Percentiles rank a stretch among this genome's conserved stretches.
Conservation (phyloP, 192 early-diverging fungal genomes). For the Phlyctochytrium arcticum region DNA sequence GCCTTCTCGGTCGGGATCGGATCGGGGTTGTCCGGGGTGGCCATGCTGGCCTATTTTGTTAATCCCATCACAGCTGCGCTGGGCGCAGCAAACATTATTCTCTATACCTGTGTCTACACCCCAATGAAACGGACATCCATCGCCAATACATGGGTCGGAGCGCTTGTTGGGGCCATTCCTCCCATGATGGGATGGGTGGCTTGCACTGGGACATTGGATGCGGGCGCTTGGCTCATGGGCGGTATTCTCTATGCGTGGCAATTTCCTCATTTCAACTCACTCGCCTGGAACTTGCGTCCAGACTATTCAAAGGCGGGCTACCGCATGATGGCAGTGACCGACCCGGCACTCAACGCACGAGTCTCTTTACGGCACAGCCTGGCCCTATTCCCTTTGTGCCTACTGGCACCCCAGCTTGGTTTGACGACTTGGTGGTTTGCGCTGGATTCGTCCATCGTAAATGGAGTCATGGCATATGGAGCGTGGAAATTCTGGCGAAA, state of each 20-base stretch:
- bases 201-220: constrained; percentile 65
- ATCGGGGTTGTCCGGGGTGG: constrained; percentile 64
- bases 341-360: constrained; percentile 83
- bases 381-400: constrained; percentile 68
- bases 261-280: constrained; percentile 97
- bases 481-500: constrained; percentile 78
- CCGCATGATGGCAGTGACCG: constrained; percentile 86
- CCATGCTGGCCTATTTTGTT: constrained; percentile 66
- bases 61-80: constrained; percentile 83
- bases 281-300: constrained; percentile 83
- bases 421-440: constrained; percentile 77
- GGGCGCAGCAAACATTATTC: constrained; percentile 79
- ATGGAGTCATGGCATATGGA: constrained; percentile 65
- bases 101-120: constrained; percentile 89
- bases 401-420: constrained; percentile 59
- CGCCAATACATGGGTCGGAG: constrained; percentile 93
- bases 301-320: constrained; percentile 98
- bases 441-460: constrained; percentile 69
- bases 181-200: constrained; percentile 98
- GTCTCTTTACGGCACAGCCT: constrained; percentile 79
- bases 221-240: constrained; percentile 79
- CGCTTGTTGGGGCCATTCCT: constrained; percentile 94
- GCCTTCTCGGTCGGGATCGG: constrained; percentile 69
- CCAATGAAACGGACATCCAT: constrained; percentile 90
- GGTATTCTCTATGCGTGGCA: constrained; percentile 92